A percentile compares a stretch with the other conserved stretches of the same genome.
Conservation (phyloP, 163 green algal genomes). For the Prototheca wickerhamii region DNA sequence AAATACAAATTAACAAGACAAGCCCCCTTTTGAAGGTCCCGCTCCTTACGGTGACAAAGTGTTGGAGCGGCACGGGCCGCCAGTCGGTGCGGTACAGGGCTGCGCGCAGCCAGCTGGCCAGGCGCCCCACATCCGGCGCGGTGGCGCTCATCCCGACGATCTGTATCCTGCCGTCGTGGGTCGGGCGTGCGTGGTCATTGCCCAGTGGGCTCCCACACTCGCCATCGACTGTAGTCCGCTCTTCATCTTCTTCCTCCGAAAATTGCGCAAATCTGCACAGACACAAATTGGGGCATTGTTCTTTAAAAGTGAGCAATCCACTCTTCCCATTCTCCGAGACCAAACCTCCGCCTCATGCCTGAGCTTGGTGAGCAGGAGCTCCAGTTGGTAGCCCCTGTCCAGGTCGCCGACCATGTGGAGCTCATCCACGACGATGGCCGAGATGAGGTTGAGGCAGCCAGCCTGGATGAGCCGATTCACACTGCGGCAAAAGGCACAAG, state of each 20-base stretch:
- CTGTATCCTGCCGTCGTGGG: conserved; percentile 65
- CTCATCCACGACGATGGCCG: conserved; percentile 87
- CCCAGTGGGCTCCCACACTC: no score
- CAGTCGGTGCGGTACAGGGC: conserved; percentile 76
- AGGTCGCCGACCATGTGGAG: conserved; percentile 92
- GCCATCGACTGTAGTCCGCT: no score
- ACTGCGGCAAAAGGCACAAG: conserved; percentile 1
- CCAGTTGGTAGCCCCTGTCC: conserved; percentile 83
- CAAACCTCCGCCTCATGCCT: conserved; percentile 1
- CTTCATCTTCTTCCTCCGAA: background rate
- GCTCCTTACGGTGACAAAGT: conserved; percentile 71
- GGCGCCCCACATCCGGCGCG: conserved; percentile 70
- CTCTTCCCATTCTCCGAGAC: background rate
- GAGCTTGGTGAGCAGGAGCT: conserved; percentile 96
- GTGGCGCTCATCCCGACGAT: conserved; percentile 94
- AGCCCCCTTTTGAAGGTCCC: no score
- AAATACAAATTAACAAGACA: no score
- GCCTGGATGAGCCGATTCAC: conserved; percentile 74
- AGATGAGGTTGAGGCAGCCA: conserved; percentile 49
- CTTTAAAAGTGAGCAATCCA: no score
- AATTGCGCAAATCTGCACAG: background rate
- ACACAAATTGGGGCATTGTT: background rate
- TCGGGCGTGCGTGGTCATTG: no score
- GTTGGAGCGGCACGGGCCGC: conserved; percentile 68
- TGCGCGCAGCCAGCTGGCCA: conserved; percentile 82